Evolutionary conservation across 176 grass and related monocot species (phyloP).

Genomic region (Rhynchospora tenuis): DNA sequence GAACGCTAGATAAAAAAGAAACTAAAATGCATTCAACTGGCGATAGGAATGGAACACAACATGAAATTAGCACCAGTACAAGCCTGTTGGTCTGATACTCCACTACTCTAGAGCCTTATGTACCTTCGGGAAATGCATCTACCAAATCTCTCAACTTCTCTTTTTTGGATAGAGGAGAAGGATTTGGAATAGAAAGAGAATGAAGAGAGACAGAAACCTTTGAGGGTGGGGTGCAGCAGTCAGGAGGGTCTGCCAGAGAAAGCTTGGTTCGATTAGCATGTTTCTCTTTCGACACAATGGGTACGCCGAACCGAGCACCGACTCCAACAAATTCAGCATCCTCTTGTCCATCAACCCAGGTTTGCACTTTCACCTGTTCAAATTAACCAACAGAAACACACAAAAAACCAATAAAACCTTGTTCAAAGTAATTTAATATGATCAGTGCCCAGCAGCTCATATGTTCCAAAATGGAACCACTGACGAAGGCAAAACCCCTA

Average conservation of each 20-base stretch:
- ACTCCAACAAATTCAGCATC: slow-evolving; percentile 83
- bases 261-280: slow-evolving; percentile 54
- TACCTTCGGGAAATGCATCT: not conserved
- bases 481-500: not conserved
- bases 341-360: slow-evolving; percentile 69
- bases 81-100: not conserved
- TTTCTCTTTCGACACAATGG: slow-evolving; percentile 91
- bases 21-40: not conserved
- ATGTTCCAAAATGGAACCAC: not conserved
- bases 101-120: not conserved
- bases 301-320: slow-evolving; percentile 85
- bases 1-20: not conserved
- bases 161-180: too few species aligned
- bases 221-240: slow-evolving; percentile 49
- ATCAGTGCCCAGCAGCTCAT: not conserved
- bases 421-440: not conserved
- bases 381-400: not conserved
- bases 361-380: slow-evolving; percentile 93
- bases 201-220: not conserved
- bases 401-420: slow-evolving; percentile 8
- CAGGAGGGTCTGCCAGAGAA: slow-evolving; percentile 53
- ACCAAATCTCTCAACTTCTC: not conserved
- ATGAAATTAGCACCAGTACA: not conserved
- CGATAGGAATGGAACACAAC: not conserved
- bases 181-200: too few species aligned